Percentiles rank a stretch among this genome's conserved stretches.
Evolutionary conservation across 2,329 filamentous ascomycete genomes (phyloP).

Genomic region (Fusarium sp.): DNA sequence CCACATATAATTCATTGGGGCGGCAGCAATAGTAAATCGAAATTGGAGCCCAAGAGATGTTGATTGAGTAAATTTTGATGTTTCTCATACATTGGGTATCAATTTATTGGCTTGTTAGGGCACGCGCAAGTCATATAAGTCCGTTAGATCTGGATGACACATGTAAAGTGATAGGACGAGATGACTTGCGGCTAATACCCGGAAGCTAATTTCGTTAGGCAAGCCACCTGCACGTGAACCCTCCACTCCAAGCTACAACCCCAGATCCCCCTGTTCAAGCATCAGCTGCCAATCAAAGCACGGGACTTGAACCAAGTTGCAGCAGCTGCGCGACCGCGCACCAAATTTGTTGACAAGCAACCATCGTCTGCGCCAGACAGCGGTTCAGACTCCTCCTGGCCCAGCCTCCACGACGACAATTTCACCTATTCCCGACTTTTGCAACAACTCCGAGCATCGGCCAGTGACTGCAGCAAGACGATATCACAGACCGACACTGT

Average conservation of each 20-base stretch:
- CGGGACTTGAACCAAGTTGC: slow-evolving; percentile 43
- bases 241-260: slow-evolving; percentile 32
- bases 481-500: slow-evolving; percentile 34
- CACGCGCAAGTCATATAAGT: too few species aligned
- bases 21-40: slow-evolving; percentile 7
- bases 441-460: slow-evolving; percentile 13
- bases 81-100: too few species aligned
- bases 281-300: slow-evolving; percentile 51
- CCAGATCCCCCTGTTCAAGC: slow-evolving; percentile 46
- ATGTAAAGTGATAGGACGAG: neutral
- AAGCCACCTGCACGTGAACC: slow-evolving; percentile 47
- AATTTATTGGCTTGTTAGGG: too few species aligned
- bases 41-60: neutral
- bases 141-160: neutral
- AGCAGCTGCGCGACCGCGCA: slow-evolving; percentile 39
- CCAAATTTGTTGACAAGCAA: slow-evolving; percentile 53
- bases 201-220: slow-evolving; percentile 16
- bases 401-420: slow-evolving; percentile 31
- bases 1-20: slow-evolving; percentile 16
- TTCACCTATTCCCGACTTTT: slow-evolving; percentile 12
- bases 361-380: slow-evolving; percentile 43
- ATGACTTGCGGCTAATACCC: slow-evolving; percentile 45
- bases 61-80: too few species aligned
- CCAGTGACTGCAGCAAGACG: slow-evolving; percentile 19
- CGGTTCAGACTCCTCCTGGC: slow-evolving; percentile 23